Evolutionary conservation across 2,329 filamentous ascomycete genomes (phyloP).

Genomic region (Annulohypoxylon truncatum): DNA sequence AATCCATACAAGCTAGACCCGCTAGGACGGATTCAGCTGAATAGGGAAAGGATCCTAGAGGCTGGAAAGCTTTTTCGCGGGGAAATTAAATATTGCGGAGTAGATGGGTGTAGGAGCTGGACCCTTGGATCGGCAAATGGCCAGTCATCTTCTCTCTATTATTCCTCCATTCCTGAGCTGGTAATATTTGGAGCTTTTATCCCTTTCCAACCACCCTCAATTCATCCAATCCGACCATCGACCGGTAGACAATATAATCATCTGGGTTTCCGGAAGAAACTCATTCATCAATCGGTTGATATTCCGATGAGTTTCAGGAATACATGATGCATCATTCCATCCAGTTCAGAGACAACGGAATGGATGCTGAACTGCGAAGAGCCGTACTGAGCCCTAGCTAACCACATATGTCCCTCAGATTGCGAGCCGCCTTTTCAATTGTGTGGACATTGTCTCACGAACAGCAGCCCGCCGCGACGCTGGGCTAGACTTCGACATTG

Average conservation of each 20-base stretch:
- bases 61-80: slow-evolving; percentile 21
- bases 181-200: background rate
- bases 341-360: background rate
- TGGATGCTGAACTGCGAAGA: background rate
- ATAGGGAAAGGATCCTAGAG: slow-evolving; percentile 22
- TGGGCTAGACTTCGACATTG: background rate
- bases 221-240: background rate
- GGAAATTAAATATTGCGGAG: slow-evolving; percentile 39
- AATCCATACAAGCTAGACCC: slow-evolving; percentile 13
- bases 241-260: background rate
- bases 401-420: background rate
- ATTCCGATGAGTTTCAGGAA: slow-evolving; percentile 5
- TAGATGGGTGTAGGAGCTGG: slow-evolving; percentile 19
- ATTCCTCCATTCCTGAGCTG: background rate
- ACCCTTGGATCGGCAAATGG: slow-evolving; percentile 10
- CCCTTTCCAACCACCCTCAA: background rate
- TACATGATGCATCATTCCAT: slow-evolving; percentile 7
- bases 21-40: slow-evolving; percentile 17
- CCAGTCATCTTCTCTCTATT: slow-evolving; percentile 25
- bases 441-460: background rate
- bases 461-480: background rate
- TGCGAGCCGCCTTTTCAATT: background rate
- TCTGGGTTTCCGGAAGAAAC: background rate
- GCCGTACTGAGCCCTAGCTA: background rate
- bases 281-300: background rate